These are phyloP conservation scores for Rubia yunnanensis DNA, from an alignment of 257 asterid genomes.

Conservation along the genomic window DNA sequence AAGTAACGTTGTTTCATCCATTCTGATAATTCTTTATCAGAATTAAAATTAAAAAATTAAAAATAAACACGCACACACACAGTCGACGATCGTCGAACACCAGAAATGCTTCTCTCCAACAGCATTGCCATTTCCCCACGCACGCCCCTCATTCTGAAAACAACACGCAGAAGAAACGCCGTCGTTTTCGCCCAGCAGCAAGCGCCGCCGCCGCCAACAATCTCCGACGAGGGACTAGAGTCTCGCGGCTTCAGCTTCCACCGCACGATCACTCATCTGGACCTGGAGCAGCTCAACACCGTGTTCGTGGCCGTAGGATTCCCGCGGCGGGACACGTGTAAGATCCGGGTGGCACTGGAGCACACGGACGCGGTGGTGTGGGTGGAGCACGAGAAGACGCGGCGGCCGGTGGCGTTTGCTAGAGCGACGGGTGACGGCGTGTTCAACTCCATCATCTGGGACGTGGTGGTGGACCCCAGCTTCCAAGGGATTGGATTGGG, in stretches of 20 bases:
- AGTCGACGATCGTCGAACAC: neutral
- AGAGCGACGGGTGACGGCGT: conserved; percentile 97
- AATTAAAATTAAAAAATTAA: neutral
- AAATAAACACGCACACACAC: neutral
- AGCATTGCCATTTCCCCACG: conserved; percentile 27
- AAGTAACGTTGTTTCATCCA: no score
- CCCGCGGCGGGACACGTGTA: conserved; percentile 68
- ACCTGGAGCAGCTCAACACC: conserved; percentile 80
- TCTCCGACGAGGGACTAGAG: conserved; percentile 51
- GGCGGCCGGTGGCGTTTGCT: conserved; percentile 85
- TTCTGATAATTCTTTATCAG: neutral
- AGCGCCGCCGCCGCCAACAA: conserved; percentile 21
- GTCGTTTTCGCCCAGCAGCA: conserved; percentile 25
- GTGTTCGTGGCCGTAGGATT: conserved; percentile 84
- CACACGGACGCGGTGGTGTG: conserved; percentile 77
- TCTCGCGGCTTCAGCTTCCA: conserved; percentile 81
- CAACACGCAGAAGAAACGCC: conserved; percentile 25
- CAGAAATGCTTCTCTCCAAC: conserved; percentile 45
- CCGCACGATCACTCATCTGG: conserved; percentile 39
- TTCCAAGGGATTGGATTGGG: conserved; percentile 89
- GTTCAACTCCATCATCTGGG: conserved; percentile 89
- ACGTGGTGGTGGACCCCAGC: conserved; percentile 94
- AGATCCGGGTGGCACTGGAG: conserved; percentile 75
- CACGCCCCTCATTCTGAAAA: conserved; percentile 15
- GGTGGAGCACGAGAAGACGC: conserved; percentile 61